These are phyloP conservation scores for Lepidium sativum DNA, from an alignment of 345 rosid genomes.

Conservation along the genomic window DNA sequence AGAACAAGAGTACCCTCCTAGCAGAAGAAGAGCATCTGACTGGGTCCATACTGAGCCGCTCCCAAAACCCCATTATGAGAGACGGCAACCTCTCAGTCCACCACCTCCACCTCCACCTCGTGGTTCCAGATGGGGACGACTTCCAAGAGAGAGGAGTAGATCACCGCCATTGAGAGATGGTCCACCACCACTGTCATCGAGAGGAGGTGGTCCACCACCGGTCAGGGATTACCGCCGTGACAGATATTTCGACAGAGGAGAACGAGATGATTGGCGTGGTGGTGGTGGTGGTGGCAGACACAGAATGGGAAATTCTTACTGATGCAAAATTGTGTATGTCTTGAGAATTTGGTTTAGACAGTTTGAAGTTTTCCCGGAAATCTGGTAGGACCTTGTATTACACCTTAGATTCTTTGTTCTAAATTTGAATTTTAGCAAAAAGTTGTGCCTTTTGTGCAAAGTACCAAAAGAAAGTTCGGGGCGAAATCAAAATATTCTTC, in stretches of 20 bases:
- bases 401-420: constrained; percentile 16
- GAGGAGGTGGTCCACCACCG: constrained; percentile 35
- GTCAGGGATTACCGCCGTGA: constrained; percentile 50
- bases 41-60: constrained; percentile 47
- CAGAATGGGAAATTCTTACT: constrained; percentile 43
- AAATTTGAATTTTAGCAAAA: constrained; percentile 2
- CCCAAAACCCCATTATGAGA: constrained; percentile 50
- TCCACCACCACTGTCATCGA: constrained; percentile 38
- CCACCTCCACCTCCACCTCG: constrained; percentile 37
- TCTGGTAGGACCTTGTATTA: neutral
- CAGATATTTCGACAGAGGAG: constrained; percentile 44
- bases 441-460: neutral
- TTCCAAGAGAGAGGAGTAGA: constrained; percentile 72
- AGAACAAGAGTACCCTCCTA: constrained; percentile 46
- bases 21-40: constrained; percentile 48
- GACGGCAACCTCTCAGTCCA: constrained; percentile 41
- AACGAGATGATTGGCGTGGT: constrained; percentile 42
- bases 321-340: constrained; percentile 7
- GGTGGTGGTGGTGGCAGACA: constrained; percentile 26
- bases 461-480: neutral
- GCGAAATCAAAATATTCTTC: neutral
- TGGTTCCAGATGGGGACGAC: constrained; percentile 54
- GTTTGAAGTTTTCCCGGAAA: neutral
- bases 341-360: constrained; percentile 7
- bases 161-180: constrained; percentile 50